Evolutionary conservation across 2,329 filamentous ascomycete genomes (phyloP).

Genomic region (Epichloe bromicola): DNA sequence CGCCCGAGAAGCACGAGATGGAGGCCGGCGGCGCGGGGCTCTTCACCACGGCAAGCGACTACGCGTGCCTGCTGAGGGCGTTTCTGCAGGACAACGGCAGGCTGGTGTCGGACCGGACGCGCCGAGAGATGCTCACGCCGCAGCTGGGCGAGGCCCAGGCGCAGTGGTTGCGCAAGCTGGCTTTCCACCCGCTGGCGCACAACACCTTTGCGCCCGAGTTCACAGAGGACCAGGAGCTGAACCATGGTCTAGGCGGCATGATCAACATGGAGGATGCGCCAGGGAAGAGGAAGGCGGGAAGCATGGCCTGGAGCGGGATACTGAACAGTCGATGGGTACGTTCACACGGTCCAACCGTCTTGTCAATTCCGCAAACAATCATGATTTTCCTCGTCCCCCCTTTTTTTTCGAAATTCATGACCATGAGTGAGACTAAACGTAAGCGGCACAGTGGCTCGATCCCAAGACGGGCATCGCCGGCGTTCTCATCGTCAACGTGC

Average conservation of each 20-base stretch:
- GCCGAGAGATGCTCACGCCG: conserved; percentile 25
- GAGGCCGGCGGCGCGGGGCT: conserved; percentile 32
- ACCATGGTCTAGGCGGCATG: conserved; percentile 26
- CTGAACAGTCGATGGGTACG: conserved; percentile 30
- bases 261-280: conserved; percentile 26
- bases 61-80: conserved; percentile 21
- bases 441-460: conserved; percentile 22
- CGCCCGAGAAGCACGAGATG: conserved; percentile 18
- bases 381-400: neutral
- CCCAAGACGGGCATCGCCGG: conserved; percentile 25
- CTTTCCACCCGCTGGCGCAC: conserved; percentile 11
- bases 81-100: conserved; percentile 17
- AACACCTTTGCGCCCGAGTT: conserved; percentile 24
- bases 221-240: conserved; percentile 17
- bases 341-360: conserved; percentile 4
- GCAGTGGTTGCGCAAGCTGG: conserved; percentile 8
- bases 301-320: conserved; percentile 31
- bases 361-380: neutral
- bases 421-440: neutral
- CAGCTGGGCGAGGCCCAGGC: conserved; percentile 23
- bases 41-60: conserved; percentile 28
- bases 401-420: neutral
- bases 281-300: conserved; percentile 27
- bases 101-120: conserved; percentile 18
- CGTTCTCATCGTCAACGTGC: conserved; percentile 24